Percentiles rank a stretch among this genome's conserved stretches.
Conservation (phyloP, 768 basidiomycete genomes). For the Phlegmacium glaucopus region DNA sequence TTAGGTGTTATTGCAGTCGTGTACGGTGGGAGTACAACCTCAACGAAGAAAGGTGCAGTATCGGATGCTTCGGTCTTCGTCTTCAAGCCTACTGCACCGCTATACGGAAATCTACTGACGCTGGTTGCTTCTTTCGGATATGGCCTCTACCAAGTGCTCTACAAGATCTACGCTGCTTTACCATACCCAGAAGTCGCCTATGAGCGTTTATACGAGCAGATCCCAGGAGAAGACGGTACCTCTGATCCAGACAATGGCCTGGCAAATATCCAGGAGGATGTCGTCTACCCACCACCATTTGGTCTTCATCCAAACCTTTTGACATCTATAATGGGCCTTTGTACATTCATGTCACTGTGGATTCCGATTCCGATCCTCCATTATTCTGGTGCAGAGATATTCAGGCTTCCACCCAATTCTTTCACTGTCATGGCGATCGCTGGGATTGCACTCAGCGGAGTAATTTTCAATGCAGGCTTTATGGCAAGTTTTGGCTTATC, state of each 20-base stretch:
- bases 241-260: slow-evolving; percentile 1
- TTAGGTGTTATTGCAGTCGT: slow-evolving; percentile 77
- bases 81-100: slow-evolving; percentile 44
- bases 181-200: slow-evolving; percentile 52
- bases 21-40: slow-evolving; percentile 60
- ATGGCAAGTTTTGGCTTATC: slow-evolving; percentile 53
- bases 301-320: slow-evolving; percentile 83
- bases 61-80: slow-evolving; percentile 11
- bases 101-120: slow-evolving; percentile 73
- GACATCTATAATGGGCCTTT: slow-evolving; percentile 76
- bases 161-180: slow-evolving; percentile 75
- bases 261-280: slow-evolving; percentile 22
- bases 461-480: slow-evolving; percentile 80
- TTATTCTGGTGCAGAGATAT: slow-evolving; percentile 58
- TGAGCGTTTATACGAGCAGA: slow-evolving; percentile 41
- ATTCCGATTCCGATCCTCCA: slow-evolving; percentile 76
- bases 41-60: slow-evolving; percentile 8
- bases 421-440: slow-evolving; percentile 48
- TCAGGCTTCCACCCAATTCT: slow-evolving; percentile 56
- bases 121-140: slow-evolving; percentile 69
- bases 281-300: slow-evolving; percentile 65
- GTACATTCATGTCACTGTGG: slow-evolving; percentile 74
- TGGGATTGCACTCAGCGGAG: slow-evolving; percentile 68
- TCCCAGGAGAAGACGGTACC: slow-evolving; percentile 36
- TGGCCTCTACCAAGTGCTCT: slow-evolving; percentile 79